Evolutionary conservation across 495 filamentous ascomycete genomes (phyloP), one percentile per base, ranked within the genome.

Genomic region (Penicillium alfredii): DNA sequence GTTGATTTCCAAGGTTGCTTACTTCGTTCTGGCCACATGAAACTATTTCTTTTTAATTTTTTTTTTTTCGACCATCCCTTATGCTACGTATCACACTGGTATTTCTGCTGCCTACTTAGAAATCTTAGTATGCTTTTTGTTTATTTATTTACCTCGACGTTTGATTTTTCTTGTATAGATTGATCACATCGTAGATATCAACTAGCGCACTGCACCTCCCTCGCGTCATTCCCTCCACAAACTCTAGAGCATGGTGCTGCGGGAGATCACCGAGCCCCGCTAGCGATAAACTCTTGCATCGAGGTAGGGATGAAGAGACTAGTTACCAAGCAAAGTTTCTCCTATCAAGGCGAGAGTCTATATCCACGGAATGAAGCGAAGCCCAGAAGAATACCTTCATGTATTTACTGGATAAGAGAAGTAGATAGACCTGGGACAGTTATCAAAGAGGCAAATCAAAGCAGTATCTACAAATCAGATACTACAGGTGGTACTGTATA

Each of bases 1-100:
- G 48, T 52, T 49, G 16, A 45, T 49, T 38, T 49, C 26, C 38
- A n/a, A n/a, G n/a, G n/a, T n/a, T n/a, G n/a, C 31, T 34, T 19
- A 1, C 19, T 19, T 34, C 13, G 20, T 47, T 39, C 21, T 15
- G 38, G 34, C 11, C n/a, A 29, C 20, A 22, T 16, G 18, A 33
- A 19, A 8, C 34, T 43, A 22, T 27, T 24, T 26, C 18, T 29
- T 22, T 20, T 28, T 31, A 10, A 17, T 42, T 31, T 31, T 12
- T n/a, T 20, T 17, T 12, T 30, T 10, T 8, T n/a, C 13, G n/a
- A 14, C 4, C 11, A 8, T 18, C 30, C 16, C 34, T 37, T 26
- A 33, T 33, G 35, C 36, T 41, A 30, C 20, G 24, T 41, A 27
- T 40, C 37, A 37, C 6, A 19, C 25, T 10, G 25, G 4, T 44